Base-by-base conservation (phyloP, 129 eudicot species). In the Smallanthus sonchifolius region DNA sequence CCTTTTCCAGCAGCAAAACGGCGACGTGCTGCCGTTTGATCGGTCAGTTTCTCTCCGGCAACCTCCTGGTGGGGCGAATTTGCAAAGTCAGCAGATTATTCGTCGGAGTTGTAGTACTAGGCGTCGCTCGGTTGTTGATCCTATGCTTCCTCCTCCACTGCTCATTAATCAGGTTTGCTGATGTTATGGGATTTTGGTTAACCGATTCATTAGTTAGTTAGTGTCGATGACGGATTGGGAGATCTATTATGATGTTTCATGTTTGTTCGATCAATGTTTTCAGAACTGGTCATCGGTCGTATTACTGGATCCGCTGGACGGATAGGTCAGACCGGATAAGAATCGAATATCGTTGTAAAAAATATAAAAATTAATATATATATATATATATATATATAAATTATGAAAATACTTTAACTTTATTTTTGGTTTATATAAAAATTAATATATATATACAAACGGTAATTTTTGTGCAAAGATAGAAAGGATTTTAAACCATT, bases 21-120 rank as follows among this genome's bases (percentile, higher is more conserved):
- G 81, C 65, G 85, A 40, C 7, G 52, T 67, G 4, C 32, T 69
- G 38, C 75, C 84, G 17, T 92, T 89, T 75, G 96, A 83, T 77
- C 90, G 96, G 45, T 88, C 96, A 2, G 36, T 70, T 71, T 92
- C 97, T 24, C 64, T 79, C 43, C 78, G 89, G 75, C 74, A 74
- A 37, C 36, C 37, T 66, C 44, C 59, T 11, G 85, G 83, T 10
- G 73, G 42, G 38, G 62, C 78, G 10, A 63, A 48, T 57, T 83
- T 85, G 15, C 80, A 70, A 72, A 79, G 47, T 62, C 78, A 78
- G 55, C 86, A 82, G 20, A 72, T 73, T 30, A 43, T 81, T 78
- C 83, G 92, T 5, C 82, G 98, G 38, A 84, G 90, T 65, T 86
- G 88, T 13, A 89, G 97, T 69, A 51, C 88, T 37, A 79, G 97